Conservation (phyloP, 371 early-diverging fungal species). For the Umbelopsis sp. region DNA sequence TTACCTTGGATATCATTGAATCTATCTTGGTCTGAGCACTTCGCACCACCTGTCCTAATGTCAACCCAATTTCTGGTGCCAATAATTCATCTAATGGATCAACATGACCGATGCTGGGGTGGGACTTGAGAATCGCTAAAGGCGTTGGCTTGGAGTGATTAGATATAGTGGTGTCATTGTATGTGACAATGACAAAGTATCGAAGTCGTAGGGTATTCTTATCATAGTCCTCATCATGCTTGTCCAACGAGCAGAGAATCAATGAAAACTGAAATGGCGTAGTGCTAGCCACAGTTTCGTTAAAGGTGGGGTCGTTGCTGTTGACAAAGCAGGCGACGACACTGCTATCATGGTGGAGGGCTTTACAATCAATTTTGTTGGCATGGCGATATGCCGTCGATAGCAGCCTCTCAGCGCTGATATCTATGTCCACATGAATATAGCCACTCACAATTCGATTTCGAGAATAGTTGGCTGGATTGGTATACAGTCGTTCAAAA, state of each 20-base stretch:
- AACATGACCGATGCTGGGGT: constrained; percentile 15
- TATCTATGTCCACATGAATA: constrained; percentile 42
- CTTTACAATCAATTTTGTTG: constrained; percentile 59
- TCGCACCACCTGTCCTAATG: constrained; percentile 34
- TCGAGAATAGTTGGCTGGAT: constrained; percentile 66
- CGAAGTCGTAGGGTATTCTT: constrained; percentile 27
- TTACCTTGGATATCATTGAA: constrained; percentile 38
- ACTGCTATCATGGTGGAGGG: constrained; percentile 25
- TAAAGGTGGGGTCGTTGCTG: constrained; percentile 37
- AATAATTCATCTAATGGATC: constrained; percentile 34
- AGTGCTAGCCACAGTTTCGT: constrained; percentile 4
- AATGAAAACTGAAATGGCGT: constrained; percentile 33
- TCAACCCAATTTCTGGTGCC: constrained; percentile 25
- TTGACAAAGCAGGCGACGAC: constrained; percentile 45
- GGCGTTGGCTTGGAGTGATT: constrained; percentile 22
- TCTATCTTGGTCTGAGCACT: constrained; percentile 40
- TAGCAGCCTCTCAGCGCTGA: constrained; percentile 52
- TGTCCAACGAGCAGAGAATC: constrained; percentile 27
- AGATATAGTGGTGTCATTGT: constrained; percentile 32
- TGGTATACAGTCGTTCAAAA: constrained; percentile 61
- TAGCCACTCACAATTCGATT: constrained; percentile 62
- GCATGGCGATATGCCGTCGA: constrained; percentile 72
- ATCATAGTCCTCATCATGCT: neutral
- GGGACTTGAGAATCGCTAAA: constrained; percentile 26
- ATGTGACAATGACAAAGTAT: constrained; percentile 41